phyloP scores from a whole-genome alignment of 352 stramenopile genomes.

The Phytophthora uliginosa region DNA sequence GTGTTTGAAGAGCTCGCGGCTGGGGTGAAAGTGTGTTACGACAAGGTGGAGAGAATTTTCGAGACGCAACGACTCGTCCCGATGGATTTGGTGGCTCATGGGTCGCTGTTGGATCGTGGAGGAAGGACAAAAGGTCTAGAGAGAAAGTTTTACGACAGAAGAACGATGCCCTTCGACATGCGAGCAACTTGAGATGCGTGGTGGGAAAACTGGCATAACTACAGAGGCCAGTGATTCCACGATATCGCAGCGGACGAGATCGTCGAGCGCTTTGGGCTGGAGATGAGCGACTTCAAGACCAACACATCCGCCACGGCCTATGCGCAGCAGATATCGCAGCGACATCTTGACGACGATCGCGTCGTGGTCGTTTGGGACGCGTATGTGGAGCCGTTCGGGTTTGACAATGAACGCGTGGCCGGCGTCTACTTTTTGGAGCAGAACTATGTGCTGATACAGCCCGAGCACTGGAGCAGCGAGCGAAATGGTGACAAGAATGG shows the following conservation, averaged over 20 bases:
- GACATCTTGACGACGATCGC: conserved; percentile 59
- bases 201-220: conserved; percentile 47
- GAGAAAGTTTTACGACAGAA: conserved; percentile 45
- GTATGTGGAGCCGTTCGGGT: conserved; percentile 62
- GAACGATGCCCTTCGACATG: conserved; percentile 45
- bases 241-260: conserved; percentile 55
- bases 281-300: conserved; percentile 56
- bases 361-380: conserved; percentile 68
- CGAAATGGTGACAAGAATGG: conserved; percentile 7
- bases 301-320: conserved; percentile 57
- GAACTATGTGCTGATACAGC: conserved; percentile 68
- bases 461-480: conserved; percentile 26
- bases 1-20: conserved; percentile 42
- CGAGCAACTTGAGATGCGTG: conserved; percentile 39
- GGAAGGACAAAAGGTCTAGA: conserved; percentile 32
- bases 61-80: conserved; percentile 22
- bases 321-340: conserved; percentile 58
- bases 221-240: conserved; percentile 28
- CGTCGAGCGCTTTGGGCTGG: conserved; percentile 60
- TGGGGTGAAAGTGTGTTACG: conserved; percentile 44
- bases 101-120: conserved; percentile 31
- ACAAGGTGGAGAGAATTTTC: conserved; percentile 40
- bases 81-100: conserved; percentile 10
- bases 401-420: conserved; percentile 45
- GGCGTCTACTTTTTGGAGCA: conserved; percentile 62